These are phyloP conservation scores for Fennellomyces sp. DNA, from an alignment of 371 early-diverging fungal genomes.

Conservation along the genomic window DNA sequence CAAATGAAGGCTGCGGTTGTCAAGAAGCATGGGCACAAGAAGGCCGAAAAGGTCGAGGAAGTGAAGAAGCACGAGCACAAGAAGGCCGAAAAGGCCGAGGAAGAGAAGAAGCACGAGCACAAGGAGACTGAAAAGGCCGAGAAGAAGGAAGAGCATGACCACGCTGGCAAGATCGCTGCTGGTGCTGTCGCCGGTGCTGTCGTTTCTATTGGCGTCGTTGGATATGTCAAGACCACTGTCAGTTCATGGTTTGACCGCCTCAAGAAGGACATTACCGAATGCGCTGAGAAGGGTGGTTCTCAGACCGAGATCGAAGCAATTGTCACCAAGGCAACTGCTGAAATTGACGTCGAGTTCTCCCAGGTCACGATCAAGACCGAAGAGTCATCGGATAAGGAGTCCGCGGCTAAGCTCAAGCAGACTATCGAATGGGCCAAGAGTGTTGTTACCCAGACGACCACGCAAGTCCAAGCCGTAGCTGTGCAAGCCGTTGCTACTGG, in stretches of 20 bases:
- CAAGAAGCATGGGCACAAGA: not conserved
- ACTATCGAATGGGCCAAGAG: conserved; percentile 14
- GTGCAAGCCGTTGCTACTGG: conserved; percentile 5
- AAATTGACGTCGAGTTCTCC: not conserved
- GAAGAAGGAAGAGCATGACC: conserved; percentile 16
- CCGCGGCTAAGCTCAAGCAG: not conserved
- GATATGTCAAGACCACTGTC: conserved; percentile 30
- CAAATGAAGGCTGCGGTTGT: not conserved
- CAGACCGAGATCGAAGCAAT: conserved; percentile 31
- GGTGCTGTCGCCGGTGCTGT: conserved; percentile 4
- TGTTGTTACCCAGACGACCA: conserved; percentile 4
- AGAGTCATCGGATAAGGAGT: not conserved
- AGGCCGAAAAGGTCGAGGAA: conserved; percentile 20
- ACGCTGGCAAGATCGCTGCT: conserved; percentile 6
- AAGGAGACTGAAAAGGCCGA: conserved; percentile 19
- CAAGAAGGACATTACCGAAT: not conserved
- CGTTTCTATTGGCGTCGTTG: conserved; percentile 9
- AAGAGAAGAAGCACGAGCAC: conserved; percentile 13
- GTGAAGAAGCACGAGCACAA: not conserved
- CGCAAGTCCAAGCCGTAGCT: conserved; percentile 12
- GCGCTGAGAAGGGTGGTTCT: not conserved
- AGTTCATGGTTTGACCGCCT: not conserved
- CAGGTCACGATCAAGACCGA: not conserved
- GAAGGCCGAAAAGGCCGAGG: conserved; percentile 21
- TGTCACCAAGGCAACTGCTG: not conserved